Percentiles rank a stretch among this genome's conserved stretches.
These are phyloP conservation scores for Mortierella sp. DNA, from an alignment of 371 early-diverging fungal species.

Conservation along the genomic window DNA sequence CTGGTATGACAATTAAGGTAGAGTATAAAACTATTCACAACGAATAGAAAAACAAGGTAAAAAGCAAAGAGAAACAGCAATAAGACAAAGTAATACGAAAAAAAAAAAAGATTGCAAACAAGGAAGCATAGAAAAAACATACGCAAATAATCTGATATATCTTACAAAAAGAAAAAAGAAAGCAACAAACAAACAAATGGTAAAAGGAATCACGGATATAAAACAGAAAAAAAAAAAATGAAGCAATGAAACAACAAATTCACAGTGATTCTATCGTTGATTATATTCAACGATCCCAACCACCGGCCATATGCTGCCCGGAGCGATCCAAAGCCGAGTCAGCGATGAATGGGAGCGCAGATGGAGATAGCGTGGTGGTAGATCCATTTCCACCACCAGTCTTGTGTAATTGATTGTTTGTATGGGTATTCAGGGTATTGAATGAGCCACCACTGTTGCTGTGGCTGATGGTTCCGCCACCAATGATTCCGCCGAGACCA, in stretches of 20 bases:
- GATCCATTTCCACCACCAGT: constrained; percentile 1
- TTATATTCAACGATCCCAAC: constrained; percentile 38
- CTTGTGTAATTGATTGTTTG: background rate
- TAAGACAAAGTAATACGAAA: constrained; percentile 10
- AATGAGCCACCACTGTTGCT: constrained; percentile 21
- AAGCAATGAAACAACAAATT: background rate
- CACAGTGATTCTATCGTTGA: background rate
- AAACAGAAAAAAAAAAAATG: constrained; percentile 2
- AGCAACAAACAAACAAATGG: constrained; percentile 3
- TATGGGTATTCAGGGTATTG: constrained; percentile 17
- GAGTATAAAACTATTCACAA: background rate
- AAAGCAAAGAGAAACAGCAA: background rate
- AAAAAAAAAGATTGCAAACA: too few species aligned
- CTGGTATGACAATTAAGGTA: background rate
- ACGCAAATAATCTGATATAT: background rate
- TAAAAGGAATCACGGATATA: background rate
- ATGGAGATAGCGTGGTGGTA: constrained; percentile 19
- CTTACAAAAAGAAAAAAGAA: constrained; percentile 1
- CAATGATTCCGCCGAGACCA: constrained; percentile 52
- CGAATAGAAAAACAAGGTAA: constrained; percentile 9
- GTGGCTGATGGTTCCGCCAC: constrained; percentile 54
- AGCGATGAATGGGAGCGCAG: constrained; percentile 37
- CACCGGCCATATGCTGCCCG: constrained; percentile 41
- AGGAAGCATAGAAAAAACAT: background rate
- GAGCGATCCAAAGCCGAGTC: constrained; percentile 34